Percentiles rank a stretch among this genome's conserved stretches.
phyloP scores from a whole-genome alignment of 306 rosid species.

The Delonix regia region DNA sequence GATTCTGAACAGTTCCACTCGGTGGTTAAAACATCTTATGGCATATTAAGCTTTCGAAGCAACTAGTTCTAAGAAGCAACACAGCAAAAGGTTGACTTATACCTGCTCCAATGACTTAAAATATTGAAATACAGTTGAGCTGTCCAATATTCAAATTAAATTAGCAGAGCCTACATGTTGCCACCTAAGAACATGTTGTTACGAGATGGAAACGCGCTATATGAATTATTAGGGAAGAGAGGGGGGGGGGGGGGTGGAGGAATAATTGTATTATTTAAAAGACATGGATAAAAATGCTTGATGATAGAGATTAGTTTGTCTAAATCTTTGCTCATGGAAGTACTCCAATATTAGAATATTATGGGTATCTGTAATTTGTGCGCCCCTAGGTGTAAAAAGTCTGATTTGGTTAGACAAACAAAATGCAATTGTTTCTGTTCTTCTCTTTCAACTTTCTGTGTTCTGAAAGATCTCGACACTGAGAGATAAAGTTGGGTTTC shows the following conservation, averaged over 20 bases:
- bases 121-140: constrained; percentile 28
- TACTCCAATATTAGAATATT: neutral
- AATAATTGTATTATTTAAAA: constrained; percentile 26
- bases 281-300: neutral
- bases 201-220: constrained; percentile 19
- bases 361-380: neutral
- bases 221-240: no score
- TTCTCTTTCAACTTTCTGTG: constrained; percentile 7
- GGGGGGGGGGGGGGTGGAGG: constrained; percentile 32
- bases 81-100: constrained; percentile 30
- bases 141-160: constrained; percentile 14
- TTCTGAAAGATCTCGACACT: neutral
- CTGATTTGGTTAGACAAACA: neutral
- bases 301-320: constrained; percentile 7
- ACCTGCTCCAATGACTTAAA: neutral
- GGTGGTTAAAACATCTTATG: constrained; percentile 29
- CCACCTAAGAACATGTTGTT: constrained; percentile 27
- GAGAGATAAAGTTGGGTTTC: neutral
- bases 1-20: constrained; percentile 10
- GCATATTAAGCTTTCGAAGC: neutral
- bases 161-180: constrained; percentile 18
- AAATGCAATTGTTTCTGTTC: neutral
- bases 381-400: neutral
- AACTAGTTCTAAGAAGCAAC: neutral
- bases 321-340: neutral